Percentiles rank a stretch among this genome's conserved stretches.
These are phyloP conservation scores for Hyphopichia wangnamkhiaoensis DNA, from an alignment of 1,139 yeast genomes.

Conservation along the genomic window DNA sequence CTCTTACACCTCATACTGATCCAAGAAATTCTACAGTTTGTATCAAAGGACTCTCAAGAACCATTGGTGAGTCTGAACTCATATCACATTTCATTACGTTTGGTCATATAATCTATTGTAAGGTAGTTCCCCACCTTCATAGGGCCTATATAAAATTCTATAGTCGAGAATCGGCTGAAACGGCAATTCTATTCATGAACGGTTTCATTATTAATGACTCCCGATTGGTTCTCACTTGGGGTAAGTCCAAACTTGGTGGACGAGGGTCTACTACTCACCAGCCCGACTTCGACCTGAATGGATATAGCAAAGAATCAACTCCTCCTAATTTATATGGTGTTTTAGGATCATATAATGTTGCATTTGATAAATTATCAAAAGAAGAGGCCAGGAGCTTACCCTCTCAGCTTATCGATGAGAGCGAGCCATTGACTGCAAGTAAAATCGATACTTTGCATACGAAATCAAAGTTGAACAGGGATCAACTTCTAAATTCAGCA, in stretches of 20 bases:
- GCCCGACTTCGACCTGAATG: background rate
- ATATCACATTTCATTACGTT: slow-evolving; percentile 29
- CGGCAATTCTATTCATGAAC: slow-evolving; percentile 34
- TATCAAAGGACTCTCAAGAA: slow-evolving; percentile 30
- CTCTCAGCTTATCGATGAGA: slow-evolving; percentile 15
- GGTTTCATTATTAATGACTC: slow-evolving; percentile 33
- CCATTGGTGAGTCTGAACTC: slow-evolving; percentile 33
- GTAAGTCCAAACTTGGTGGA: slow-evolving; percentile 12
- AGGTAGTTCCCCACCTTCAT: slow-evolving; percentile 20
- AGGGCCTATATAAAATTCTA: slow-evolving; percentile 29
- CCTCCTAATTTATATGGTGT: slow-evolving; percentile 23
- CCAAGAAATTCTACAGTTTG: slow-evolving; percentile 36
- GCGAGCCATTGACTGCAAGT: slow-evolving; percentile 18
- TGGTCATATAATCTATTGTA: slow-evolving; percentile 36
- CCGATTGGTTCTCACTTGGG: slow-evolving; percentile 37
- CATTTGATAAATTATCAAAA: slow-evolving; percentile 19
- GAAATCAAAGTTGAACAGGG: slow-evolving; percentile 13
- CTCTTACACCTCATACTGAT: slow-evolving; percentile 32
- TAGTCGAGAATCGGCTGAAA: slow-evolving; percentile 37
- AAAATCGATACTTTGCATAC: slow-evolving; percentile 19
- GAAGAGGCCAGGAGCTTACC: slow-evolving; percentile 11
- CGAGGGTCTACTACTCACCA: background rate
- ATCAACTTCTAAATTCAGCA: slow-evolving; percentile 16
- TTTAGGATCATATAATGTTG: slow-evolving; percentile 11
- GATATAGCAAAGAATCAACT: slow-evolving; percentile 14